Evolutionary conservation across 306 rosid species (phyloP).

Genomic region (Cucurbita maxima): DNA sequence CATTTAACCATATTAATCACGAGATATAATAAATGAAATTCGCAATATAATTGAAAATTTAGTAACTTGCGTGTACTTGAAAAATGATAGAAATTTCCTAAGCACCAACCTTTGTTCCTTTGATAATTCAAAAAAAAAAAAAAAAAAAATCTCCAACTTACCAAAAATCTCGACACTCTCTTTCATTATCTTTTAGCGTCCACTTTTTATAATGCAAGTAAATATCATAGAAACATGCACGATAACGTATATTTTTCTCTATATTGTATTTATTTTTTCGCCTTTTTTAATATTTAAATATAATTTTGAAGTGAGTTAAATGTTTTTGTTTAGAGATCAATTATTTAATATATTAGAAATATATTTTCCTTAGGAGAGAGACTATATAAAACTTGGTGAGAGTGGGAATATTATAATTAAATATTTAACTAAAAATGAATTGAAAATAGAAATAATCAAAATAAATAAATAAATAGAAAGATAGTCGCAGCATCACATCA

Average conservation of each 20-base stretch:
- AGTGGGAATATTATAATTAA: neutral
- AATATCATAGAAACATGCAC: neutral
- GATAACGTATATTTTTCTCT: neutral
- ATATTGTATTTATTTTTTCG: no score
- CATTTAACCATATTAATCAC: neutral
- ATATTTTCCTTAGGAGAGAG: neutral
- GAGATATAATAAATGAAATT: neutral
- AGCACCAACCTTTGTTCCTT: neutral
- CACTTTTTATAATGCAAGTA: neutral
- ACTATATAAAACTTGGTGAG: neutral
- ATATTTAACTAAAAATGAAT: neutral
- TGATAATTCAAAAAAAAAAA: neutral
- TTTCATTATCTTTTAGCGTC: neutral
- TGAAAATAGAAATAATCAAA: neutral
- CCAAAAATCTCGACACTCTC: neutral
- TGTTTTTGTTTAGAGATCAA: no score
- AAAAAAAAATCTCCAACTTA: neutral
- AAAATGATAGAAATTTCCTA: no score
- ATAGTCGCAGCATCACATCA: neutral
- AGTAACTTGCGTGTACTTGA: no score
- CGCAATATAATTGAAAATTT: neutral
- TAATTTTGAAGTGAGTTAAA: no score
- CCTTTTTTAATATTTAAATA: no score
- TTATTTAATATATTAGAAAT: neutral
- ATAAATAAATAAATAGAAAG: neutral